Evolutionary conservation across 352 stramenopile species (phyloP).

Genomic region (Globisporangium sylvaticum): DNA sequence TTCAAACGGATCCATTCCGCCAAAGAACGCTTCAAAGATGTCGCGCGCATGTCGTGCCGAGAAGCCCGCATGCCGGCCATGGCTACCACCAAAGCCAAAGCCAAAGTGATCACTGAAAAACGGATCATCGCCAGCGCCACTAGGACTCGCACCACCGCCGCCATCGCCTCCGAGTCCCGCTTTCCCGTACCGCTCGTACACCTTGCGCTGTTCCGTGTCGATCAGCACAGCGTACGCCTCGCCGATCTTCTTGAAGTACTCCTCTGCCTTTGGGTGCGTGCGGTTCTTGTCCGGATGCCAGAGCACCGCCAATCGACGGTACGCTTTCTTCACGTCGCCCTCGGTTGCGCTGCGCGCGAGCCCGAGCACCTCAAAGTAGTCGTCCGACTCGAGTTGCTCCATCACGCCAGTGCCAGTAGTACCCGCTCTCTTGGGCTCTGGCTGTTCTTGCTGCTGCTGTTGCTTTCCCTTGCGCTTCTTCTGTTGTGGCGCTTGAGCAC

Average conservation of each 20-base stretch:
- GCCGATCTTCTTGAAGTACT: conserved; percentile 89
- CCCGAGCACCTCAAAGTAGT: conserved; percentile 69
- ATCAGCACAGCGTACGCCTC: conserved; percentile 89
- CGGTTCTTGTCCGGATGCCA: conserved; percentile 95
- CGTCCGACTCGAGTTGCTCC: conserved; percentile 55
- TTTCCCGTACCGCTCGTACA: conserved; percentile 55
- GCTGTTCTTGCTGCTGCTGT: neutral
- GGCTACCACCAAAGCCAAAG: conserved; percentile 24
- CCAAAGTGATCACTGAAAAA: conserved; percentile 4
- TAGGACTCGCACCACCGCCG: neutral
- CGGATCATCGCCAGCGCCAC: neutral
- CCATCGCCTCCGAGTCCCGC: conserved; percentile 15
- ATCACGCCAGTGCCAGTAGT: too few relatives aligned
- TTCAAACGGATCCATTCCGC: conserved; percentile 51
- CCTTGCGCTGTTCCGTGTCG: conserved; percentile 54
- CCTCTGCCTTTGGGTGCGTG: conserved; percentile 65
- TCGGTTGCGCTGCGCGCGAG: conserved; percentile 36
- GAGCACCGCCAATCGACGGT: conserved; percentile 73
- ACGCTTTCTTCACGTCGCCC: conserved; percentile 61
- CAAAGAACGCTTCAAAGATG: conserved; percentile 76
- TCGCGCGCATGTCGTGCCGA: conserved; percentile 56
- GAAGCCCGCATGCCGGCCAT: conserved; percentile 19
- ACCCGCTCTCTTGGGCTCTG: neutral
- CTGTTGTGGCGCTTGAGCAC: neutral
- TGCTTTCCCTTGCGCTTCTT: conserved; percentile 1